Evolutionary conservation across 2,329 filamentous ascomycete genomes (phyloP), one percentile per base, ranked within the genome.

Genomic region (Knoxdaviesia capensis): DNA sequence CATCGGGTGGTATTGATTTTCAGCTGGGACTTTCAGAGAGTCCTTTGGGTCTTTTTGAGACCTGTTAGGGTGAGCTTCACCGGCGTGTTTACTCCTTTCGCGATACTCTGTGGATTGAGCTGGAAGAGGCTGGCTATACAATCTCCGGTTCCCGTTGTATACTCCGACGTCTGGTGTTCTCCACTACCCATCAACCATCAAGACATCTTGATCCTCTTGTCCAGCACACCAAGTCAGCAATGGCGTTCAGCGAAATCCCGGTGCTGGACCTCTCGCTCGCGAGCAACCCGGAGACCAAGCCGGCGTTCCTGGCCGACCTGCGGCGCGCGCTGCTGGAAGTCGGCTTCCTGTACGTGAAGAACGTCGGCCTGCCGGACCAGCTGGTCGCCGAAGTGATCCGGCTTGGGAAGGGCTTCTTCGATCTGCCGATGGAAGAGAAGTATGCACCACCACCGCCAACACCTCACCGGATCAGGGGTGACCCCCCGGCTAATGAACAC

Each of bases 321-420:
- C 78, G 80, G 10, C 65, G 80, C 57, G 82, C 83, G 0, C 62
- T 93, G 32, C 71, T 93, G 51, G 80, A 88, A 55, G 81, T 92
- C n/a, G 85, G 85, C 2, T 93, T 93, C 53, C 58, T 92, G 28
- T 93, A 93, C 53, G 70, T 93, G 46, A 79, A 77, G 53, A 86
- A 92, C 53, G 77, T 82, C 3, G 80, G 79, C 28, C 75, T 88
- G 41, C 65, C 78, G 5, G 68, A 77, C 10, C 62, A 69, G 35
- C 60, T 88, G 41, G 74, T 81, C 50, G 53, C 70, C 29, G 59
- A 68, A 46, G 81, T 88, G 30, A 74, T 84, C 42, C 52, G 60
- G 3, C 68, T 85, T 52, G 82, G 80, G 38, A 73, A 71, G 42
- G 64, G 61, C 0, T 90, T 93, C 58, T 93, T 93, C 51, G 73